phyloP scores from a whole-genome alignment of 768 basidiomycete species.

The Russula ochroleuca region DNA sequence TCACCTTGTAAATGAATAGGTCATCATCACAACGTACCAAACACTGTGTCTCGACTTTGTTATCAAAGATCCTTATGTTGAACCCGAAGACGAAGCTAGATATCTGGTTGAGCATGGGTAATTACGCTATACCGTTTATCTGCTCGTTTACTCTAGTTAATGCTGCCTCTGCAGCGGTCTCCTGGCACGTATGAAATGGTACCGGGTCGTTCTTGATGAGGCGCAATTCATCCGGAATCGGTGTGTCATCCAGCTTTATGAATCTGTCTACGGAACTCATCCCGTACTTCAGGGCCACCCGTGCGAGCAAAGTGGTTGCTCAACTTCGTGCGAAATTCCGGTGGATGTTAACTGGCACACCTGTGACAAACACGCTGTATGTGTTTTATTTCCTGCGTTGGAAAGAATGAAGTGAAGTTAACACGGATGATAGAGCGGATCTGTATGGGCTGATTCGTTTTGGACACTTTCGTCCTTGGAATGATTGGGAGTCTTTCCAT shows the following conservation, averaged over 20 bases:
- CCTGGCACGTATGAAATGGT: slow-evolving; percentile 58
- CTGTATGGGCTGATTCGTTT: slow-evolving; percentile 69
- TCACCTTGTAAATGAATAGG: slow-evolving; percentile 35
- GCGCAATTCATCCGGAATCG: slow-evolving; percentile 73
- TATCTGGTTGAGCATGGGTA: slow-evolving; percentile 52
- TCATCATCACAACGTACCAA: slow-evolving; percentile 75
- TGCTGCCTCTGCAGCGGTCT: slow-evolving; percentile 41
- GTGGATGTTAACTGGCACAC: slow-evolving; percentile 79
- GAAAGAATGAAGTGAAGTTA: background rate
- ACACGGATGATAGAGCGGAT: slow-evolving; percentile 47
- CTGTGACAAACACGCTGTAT: slow-evolving; percentile 66
- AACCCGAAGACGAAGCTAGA: slow-evolving; percentile 44
- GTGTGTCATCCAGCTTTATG: slow-evolving; percentile 30
- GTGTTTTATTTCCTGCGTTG: background rate
- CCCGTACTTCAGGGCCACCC: slow-evolving; percentile 42
- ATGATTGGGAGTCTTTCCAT: slow-evolving; percentile 68
- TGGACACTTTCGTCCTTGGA: slow-evolving; percentile 63
- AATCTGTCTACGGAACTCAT: background rate
- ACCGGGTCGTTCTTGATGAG: slow-evolving; percentile 72
- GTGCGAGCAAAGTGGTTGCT: slow-evolving; percentile 54
- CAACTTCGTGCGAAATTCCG: slow-evolving; percentile 60
- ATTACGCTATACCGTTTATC: slow-evolving; percentile 6
- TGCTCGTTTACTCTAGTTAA: background rate
- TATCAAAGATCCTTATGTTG: slow-evolving; percentile 45
- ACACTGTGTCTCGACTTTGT: slow-evolving; percentile 59